A percentile compares a stretch with the other conserved stretches of the same genome.
Conservation (phyloP, 2,329 filamentous ascomycete species). For the Aspergillus ochraceus region DNA sequence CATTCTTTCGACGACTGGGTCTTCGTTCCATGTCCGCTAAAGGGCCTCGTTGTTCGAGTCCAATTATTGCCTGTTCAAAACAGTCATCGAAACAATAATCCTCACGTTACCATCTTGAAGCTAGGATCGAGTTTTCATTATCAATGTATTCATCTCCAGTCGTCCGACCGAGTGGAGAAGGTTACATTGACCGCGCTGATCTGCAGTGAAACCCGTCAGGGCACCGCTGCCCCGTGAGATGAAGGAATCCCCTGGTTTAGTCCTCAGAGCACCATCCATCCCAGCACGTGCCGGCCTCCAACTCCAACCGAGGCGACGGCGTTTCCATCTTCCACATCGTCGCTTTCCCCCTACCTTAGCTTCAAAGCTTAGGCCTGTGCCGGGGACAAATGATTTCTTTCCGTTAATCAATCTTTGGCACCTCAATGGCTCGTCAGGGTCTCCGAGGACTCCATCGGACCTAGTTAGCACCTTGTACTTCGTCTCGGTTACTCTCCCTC, state of each 20-base stretch:
- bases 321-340: neutral
- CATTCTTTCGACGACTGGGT: constrained; percentile 19
- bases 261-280: neutral
- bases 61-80: neutral
- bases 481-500: neutral
- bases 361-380: neutral
- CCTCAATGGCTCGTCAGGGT: constrained; percentile 1
- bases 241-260: neutral
- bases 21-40: constrained; percentile 18
- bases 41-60: neutral
- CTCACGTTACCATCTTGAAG: neutral
- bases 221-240: neutral
- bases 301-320: neutral
- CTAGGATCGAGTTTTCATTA: neutral
- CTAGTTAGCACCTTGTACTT: neutral
- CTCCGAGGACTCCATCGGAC: neutral
- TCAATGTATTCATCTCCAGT: neutral
- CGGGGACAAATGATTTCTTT: neutral
- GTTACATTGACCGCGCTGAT: neutral
- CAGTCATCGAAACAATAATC: neutral
- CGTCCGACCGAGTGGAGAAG: neutral
- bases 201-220: neutral
- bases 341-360: neutral
- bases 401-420: neutral
- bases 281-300: neutral